Evolutionary conservation across 2,329 filamentous ascomycete genomes (phyloP).

Genomic region (Monosporascus sp.): DNA sequence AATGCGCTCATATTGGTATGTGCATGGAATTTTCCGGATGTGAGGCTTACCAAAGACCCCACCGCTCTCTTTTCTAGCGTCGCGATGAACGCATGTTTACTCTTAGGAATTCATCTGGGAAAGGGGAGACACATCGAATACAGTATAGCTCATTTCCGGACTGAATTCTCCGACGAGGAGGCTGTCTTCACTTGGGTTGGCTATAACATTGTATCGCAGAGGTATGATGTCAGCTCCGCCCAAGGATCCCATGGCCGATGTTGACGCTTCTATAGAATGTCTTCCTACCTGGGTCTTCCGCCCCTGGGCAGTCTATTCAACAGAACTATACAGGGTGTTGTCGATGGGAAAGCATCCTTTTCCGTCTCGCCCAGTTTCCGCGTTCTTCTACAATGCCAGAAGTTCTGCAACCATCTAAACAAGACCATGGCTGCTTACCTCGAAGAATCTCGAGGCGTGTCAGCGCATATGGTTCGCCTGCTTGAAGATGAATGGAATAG

Average conservation of each 20-base stretch:
- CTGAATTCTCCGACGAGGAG: constrained; percentile 45
- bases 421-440: constrained; percentile 43
- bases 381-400: constrained; percentile 44
- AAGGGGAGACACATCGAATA: constrained; percentile 47
- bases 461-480: constrained; percentile 40
- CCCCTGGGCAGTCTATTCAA: constrained; percentile 42
- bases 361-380: constrained; percentile 40
- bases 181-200: constrained; percentile 50
- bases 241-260: constrained; percentile 28
- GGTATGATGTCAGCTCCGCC: constrained; percentile 26
- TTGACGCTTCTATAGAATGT: constrained; percentile 22
- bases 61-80: constrained; percentile 42
- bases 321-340: constrained; percentile 42
- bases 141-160: constrained; percentile 37
- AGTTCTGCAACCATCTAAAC: constrained; percentile 45
- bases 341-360: constrained; percentile 35
- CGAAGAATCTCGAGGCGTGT: constrained; percentile 41
- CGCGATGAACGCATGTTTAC: constrained; percentile 42
- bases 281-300: constrained; percentile 41
- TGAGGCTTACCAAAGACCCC: constrained; percentile 48
- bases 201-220: constrained; percentile 47
- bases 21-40: constrained; percentile 47
- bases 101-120: constrained; percentile 49
- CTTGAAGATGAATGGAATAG: constrained; percentile 50
- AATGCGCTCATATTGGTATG: constrained; percentile 49